A percentile compares a stretch with the other conserved stretches of the same genome.
These are phyloP conservation scores for Zizania palustris DNA, from an alignment of 202 grass and related monocot species.

Conservation along the genomic window DNA sequence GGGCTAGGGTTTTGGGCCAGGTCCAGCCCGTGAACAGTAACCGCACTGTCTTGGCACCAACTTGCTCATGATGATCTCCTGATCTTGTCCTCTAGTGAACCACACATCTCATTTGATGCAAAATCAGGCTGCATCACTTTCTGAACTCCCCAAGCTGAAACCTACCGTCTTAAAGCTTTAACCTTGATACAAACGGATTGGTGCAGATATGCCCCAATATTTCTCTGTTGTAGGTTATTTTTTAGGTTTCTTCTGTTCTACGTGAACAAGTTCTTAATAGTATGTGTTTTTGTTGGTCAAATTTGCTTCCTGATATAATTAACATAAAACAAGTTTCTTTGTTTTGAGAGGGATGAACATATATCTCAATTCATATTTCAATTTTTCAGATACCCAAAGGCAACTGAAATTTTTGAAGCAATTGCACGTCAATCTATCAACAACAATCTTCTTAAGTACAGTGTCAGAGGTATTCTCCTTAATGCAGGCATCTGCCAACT, in stretches of 20 bases:
- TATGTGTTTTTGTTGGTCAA: background rate
- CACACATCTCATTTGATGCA: background rate
- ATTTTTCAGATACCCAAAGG: constrained; percentile 74
- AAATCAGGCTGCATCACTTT: background rate
- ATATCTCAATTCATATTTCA: constrained; percentile 41
- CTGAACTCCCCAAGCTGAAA: background rate
- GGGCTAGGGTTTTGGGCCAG: no score
- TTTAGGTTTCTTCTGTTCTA: background rate
- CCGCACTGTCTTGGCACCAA: no score
- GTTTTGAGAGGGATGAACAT: background rate
- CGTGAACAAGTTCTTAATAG: background rate
- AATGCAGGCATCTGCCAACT: constrained; percentile 92
- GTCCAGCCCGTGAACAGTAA: no score
- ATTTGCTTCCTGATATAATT: constrained; percentile 16
- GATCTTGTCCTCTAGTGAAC: no score
- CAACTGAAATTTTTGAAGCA: constrained; percentile 78
- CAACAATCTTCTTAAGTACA: constrained; percentile 88
- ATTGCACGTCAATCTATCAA: constrained; percentile 77
- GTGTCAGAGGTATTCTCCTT: constrained; percentile 86
- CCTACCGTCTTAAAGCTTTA: background rate
- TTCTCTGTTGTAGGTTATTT: background rate
- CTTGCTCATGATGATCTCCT: background rate
- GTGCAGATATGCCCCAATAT: constrained; percentile 1
- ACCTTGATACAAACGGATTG: background rate
- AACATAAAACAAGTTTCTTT: background rate